phyloP scores from a whole-genome alignment of 306 rosid genomes.

The Senna tora region DNA sequence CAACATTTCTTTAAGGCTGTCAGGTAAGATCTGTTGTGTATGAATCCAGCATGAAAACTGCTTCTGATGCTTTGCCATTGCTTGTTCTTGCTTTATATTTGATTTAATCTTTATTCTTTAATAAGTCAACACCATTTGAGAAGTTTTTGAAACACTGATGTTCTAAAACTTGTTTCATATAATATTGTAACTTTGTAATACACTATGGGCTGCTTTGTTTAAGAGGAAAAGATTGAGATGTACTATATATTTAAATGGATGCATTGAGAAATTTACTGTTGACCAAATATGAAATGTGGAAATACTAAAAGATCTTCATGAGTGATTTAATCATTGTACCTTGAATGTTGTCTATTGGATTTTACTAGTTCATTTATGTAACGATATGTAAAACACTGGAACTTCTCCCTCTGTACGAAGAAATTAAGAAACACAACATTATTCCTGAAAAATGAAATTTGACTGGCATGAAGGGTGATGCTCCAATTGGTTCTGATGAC shows the following conservation, averaged over 20 bases:
- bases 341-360: too few relatives aligned
- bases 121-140: neutral
- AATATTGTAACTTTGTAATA: neutral
- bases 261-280: slow-evolving; percentile 29
- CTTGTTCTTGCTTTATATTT: neutral
- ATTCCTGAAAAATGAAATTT: slow-evolving; percentile 16
- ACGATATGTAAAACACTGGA: too few relatives aligned
- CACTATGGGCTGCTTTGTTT: neutral
- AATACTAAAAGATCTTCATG: neutral
- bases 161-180: neutral
- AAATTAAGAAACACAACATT: too few relatives aligned
- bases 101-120: neutral
- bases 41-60: slow-evolving; percentile 25
- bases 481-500: slow-evolving; percentile 7
- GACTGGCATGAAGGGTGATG: neutral
- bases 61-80: neutral
- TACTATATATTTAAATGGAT: neutral
- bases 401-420: too few relatives aligned
- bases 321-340: neutral
- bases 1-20: slow-evolving; percentile 76
- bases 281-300: slow-evolving; percentile 10
- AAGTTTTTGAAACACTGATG: neutral
- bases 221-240: neutral
- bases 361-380: too few relatives aligned
- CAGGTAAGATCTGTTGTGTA: slow-evolving; percentile 55